Base-by-base conservation (phyloP, 108 stramenopile genomes). In the Nitzschia sp. region DNA sequence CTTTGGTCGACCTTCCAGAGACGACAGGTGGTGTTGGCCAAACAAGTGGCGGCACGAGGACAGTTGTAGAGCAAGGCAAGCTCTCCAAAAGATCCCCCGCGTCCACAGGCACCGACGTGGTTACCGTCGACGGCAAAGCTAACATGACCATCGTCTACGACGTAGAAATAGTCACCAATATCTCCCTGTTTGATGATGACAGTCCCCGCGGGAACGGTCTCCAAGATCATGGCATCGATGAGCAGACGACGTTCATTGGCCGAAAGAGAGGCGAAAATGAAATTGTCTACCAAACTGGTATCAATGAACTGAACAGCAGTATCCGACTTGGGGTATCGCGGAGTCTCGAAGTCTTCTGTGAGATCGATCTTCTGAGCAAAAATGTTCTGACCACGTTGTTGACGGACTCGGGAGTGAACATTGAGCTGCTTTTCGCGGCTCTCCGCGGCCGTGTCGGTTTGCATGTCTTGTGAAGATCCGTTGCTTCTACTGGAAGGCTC, bases 131-230 rank as follows among this genome's bases (percentile, higher is more conserved):
- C 94, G 8, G 87, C 82, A 74, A 95, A 90, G 61, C 83, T 87
- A 24, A 91, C 88, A 10, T 88, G 85, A 41, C 94, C 94, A 20
- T 89, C 83, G 44, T 95, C 94, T 46, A 95, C 85, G 51, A 95
- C 94, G 53, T 95, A 95, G 63, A 95, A 95, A 64, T 76, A 92
- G 61, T 95, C 94, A 34, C 94, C 94, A 15, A 82, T 73, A 71
- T 92, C 86, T 38, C 94, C 94, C 59, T 95, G 94, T 61, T 89
- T 86, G 67, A 95, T 95, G 57, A 95, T 95, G 53, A 95, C 77
- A 46, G 84, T 86, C 8, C 87, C 90, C 11, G 89, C 80, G 10
- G 86, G 86, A 51, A 89, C 89, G 7, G 76, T 78, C 20, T 95
- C 89, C 68, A 86, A 75, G 43, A 86, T 67, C 94, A 95, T 95